phyloP scores from a whole-genome alignment of 441 rosid species.

The Gossypium trilobum region DNA sequence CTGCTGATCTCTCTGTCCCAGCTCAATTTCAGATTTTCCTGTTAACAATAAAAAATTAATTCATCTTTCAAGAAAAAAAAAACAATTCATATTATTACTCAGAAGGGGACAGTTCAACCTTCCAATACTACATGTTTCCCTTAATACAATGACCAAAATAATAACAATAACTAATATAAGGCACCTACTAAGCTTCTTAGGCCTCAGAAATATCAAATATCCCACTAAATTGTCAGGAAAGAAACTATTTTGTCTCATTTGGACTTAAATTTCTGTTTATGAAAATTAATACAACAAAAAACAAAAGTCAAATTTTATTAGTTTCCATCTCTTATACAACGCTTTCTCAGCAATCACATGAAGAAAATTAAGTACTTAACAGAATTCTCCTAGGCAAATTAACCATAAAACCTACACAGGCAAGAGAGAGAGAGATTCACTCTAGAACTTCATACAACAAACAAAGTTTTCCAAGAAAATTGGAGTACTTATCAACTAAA shows the following conservation, averaged over 20 bases:
- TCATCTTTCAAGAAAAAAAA: too few species aligned
- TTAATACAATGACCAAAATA: not conserved
- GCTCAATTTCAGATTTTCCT: slow-evolving; percentile 19
- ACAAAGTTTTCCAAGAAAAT: not conserved
- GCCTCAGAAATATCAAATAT: slow-evolving; percentile 3
- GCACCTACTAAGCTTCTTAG: not conserved
- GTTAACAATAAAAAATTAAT: slow-evolving; percentile 21
- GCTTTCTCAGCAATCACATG: not conserved
- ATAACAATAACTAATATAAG: not conserved
- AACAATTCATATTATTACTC: slow-evolving; percentile 9
- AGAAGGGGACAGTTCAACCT: not conserved
- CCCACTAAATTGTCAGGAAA: not conserved
- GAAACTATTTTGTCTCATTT: slow-evolving; percentile 8
- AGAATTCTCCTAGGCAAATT: not conserved
- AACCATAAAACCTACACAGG: not conserved
- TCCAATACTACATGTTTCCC: not conserved
- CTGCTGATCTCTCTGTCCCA: not conserved
- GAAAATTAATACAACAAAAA: not conserved
- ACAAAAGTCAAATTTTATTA: not conserved
- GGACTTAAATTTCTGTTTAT: not conserved
- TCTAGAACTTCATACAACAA: not conserved
- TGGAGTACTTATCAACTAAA: slow-evolving; percentile 3
- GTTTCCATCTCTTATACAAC: not conserved
- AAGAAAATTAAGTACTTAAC: slow-evolving; percentile 3
- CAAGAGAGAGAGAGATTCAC: not conserved